Percentiles rank a stretch among this genome's conserved stretches.
Conservation (phyloP, 1,284 basidiomycete species). For the Ganoderma resinaceum region DNA sequence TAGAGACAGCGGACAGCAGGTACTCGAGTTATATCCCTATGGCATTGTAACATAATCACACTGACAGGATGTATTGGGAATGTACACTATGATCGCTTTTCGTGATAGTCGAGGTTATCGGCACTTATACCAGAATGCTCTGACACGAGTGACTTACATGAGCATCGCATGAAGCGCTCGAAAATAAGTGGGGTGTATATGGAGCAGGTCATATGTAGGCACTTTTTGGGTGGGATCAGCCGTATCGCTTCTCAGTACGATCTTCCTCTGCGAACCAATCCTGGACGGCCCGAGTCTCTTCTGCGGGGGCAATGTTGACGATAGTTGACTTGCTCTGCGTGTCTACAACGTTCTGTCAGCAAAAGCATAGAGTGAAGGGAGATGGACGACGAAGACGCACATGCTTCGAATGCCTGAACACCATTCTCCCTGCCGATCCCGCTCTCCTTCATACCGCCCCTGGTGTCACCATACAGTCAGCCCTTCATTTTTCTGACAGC, state of each 20-base stretch:
- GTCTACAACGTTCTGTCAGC: conserved; percentile 49
- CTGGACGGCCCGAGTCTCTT: conserved; percentile 63
- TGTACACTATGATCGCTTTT: conserved; percentile 22
- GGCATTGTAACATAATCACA: conserved; percentile 21
- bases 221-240: conserved; percentile 19
- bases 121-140: background rate
- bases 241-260: conserved; percentile 46
- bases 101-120: background rate
- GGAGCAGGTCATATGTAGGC: too few species aligned
- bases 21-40: conserved; percentile 7
- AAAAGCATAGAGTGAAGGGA: background rate
- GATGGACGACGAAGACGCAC: conserved; percentile 47
- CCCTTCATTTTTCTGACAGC: background rate
- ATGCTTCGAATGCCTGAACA: conserved; percentile 77
- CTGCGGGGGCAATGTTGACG: conserved; percentile 67
- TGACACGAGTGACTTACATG: background rate
- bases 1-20: conserved; percentile 17
- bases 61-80: conserved; percentile 13
- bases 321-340: conserved; percentile 84
- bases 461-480: conserved; percentile 34
- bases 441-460: conserved; percentile 88
- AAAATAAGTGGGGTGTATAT: background rate
- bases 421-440: conserved; percentile 87
- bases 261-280: conserved; percentile 80
- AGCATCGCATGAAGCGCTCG: background rate